These are phyloP conservation scores for Hygrocybe coccinea DNA, from an alignment of 768 basidiomycete genomes.

Conservation along the genomic window DNA sequence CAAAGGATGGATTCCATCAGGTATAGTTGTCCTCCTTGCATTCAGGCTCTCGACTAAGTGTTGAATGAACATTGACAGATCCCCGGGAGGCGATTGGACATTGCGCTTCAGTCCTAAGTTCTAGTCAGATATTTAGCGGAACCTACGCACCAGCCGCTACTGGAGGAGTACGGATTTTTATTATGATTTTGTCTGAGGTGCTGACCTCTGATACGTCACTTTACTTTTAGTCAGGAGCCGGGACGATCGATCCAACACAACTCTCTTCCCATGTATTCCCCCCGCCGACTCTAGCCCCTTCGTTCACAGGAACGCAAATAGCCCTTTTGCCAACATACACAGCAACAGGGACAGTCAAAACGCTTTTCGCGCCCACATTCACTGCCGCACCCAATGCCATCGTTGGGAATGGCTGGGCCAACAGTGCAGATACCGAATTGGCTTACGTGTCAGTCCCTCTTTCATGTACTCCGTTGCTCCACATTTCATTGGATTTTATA, in stretches of 20 bases:
- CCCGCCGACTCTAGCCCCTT: slow-evolving; percentile 52
- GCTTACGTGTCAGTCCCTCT: slow-evolving; percentile 50
- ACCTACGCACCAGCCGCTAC: slow-evolving; percentile 63
- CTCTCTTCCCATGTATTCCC: slow-evolving; percentile 56
- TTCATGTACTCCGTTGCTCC: neutral
- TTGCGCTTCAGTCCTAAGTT: slow-evolving; percentile 36
- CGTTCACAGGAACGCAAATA: slow-evolving; percentile 49
- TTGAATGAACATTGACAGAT: slow-evolving; percentile 25
- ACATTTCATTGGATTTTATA: slow-evolving; percentile 14
- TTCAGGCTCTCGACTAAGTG: neutral
- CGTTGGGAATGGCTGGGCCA: slow-evolving; percentile 74
- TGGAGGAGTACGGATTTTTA: slow-evolving; percentile 45
- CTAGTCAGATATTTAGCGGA: slow-evolving; percentile 46
- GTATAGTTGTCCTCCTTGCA: slow-evolving; percentile 37
- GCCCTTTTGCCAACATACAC: slow-evolving; percentile 64
- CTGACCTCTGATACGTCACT: slow-evolving; percentile 1
- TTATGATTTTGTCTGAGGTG: slow-evolving; percentile 4
- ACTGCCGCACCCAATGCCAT: slow-evolving; percentile 47
- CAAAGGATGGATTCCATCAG: slow-evolving; percentile 80
- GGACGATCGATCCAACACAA: slow-evolving; percentile 51
- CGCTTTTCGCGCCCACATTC: slow-evolving; percentile 60
- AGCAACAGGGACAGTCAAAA: slow-evolving; percentile 58
- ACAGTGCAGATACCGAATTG: slow-evolving; percentile 54
- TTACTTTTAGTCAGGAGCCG: slow-evolving; percentile 47
- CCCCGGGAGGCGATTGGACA: slow-evolving; percentile 45